Evolutionary conservation across 257 asterid species (phyloP), one percentile per base, ranked within the genome.

Genomic region (Gentiana dahurica): DNA sequence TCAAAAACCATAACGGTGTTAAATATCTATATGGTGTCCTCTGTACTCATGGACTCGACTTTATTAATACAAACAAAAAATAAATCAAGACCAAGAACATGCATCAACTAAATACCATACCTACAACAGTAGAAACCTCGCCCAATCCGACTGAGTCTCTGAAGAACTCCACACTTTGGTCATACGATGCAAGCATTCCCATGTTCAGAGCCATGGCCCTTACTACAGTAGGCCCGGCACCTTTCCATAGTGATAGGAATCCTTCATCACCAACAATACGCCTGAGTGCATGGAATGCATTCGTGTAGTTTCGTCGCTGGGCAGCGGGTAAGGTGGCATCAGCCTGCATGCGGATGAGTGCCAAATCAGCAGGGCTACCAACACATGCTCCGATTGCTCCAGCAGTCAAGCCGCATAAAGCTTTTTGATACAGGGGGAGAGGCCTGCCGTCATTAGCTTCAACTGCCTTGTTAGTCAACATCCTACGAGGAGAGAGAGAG

Each of bases 141-240:
- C 93, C 81, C 53, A 78, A 62, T 51, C 97, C 97, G 52, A 85
- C 77, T 53, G 73, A 62, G 57, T 83, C 94, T 78, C 64, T 81
- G 65, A 61, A 85, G 68, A 85, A 80, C 79, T 91, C 98, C 12
- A 79, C 88, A 68, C 88, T 79, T 72, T 91, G 98, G 39, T 91
- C 98, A 65, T 91, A 91, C 38, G 97, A 91, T 54, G 98, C 89
- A 65, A 91, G 95, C 98, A 91, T 91, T 47, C 98, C 98, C 98
- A 87, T 91, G 75, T 91, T 91, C 49, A 91, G 83, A 15, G 97
- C 95, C 98, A 91, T 91, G 48, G 98, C 98, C 79, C 98, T 83
- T 36, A 91, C 98, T 39, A 91, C 98, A 32, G 98, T 87, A 5
- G 98, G 98, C 57, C 94, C 97, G 3, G 98, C 97, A 48, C 98